These are phyloP conservation scores for Balansia obtecta DNA, from an alignment of 2,329 filamentous ascomycete species.

Conservation along the genomic window DNA sequence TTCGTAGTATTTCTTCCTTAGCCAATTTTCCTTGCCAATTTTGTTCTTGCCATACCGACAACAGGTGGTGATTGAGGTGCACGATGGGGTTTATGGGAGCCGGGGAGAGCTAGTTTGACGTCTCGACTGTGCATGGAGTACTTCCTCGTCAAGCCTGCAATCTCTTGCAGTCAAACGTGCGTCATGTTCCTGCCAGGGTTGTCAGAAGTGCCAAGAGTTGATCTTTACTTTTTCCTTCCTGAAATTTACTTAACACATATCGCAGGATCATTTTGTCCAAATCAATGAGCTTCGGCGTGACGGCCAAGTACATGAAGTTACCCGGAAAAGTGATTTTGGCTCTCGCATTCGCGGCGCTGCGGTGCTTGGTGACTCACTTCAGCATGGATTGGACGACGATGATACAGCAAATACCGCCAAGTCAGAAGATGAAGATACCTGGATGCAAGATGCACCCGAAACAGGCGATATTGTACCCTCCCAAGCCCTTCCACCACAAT, in stretches of 20 bases:
- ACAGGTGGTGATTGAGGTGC: too few species aligned
- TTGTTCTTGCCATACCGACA: neutral
- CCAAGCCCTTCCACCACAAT: slow-evolving; percentile 54
- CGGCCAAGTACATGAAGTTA: slow-evolving; percentile 62
- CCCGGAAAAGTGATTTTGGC: slow-evolving; percentile 67
- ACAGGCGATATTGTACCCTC: slow-evolving; percentile 3
- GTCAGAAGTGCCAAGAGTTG: neutral
- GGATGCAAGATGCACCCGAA: slow-evolving; percentile 20
- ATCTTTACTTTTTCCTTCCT: neutral
- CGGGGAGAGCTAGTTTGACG: too few species aligned
- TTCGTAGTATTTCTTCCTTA: neutral
- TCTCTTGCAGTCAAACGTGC: too few species aligned
- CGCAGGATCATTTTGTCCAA: slow-evolving; percentile 63
- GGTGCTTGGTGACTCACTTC: slow-evolving; percentile 51
- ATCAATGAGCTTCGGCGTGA: slow-evolving; percentile 62
- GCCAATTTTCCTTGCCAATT: neutral
- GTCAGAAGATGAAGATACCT: slow-evolving; percentile 26
- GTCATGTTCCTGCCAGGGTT: neutral
- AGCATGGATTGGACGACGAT: slow-evolving; percentile 22
- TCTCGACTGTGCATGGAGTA: neutral
- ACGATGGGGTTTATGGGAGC: too few species aligned
- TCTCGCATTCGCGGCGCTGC: slow-evolving; percentile 67
- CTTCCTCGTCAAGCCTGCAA: neutral
- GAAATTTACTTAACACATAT: slow-evolving; percentile 7
- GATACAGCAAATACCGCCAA: slow-evolving; percentile 20